These are phyloP conservation scores for Aureobasidium mangrovei DNA, from an alignment of 2,329 filamentous ascomycete species.

Conservation along the genomic window DNA sequence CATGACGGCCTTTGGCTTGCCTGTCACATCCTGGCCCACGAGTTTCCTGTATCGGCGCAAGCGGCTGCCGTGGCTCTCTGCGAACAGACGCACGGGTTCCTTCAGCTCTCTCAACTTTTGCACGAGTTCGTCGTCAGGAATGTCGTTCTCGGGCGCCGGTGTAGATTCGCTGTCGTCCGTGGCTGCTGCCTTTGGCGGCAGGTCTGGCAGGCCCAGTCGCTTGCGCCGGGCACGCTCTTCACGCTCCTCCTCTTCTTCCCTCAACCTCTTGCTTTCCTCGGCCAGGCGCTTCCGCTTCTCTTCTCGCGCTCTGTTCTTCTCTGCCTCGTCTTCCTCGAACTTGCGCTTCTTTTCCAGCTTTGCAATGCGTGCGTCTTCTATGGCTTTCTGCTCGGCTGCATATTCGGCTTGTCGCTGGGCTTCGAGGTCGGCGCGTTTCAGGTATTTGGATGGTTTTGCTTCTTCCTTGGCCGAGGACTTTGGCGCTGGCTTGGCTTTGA, in stretches of 20 bases:
- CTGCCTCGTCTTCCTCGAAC: conserved; percentile 73
- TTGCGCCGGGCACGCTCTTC: conserved; percentile 66
- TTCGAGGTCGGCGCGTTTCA: conserved; percentile 79
- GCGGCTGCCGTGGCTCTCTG: conserved; percentile 63
- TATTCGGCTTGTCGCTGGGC: conserved; percentile 73
- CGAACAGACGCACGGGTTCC: conserved; percentile 70
- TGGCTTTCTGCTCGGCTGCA: conserved; percentile 65
- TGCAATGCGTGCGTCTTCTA: conserved; percentile 62
- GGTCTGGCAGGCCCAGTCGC: conserved; percentile 69
- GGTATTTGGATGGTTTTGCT: conserved; percentile 58
- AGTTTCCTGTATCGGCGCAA: conserved; percentile 64
- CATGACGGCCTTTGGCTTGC: conserved; percentile 31
- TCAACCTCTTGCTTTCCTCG: conserved; percentile 62
- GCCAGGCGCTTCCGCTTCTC: conserved; percentile 75
- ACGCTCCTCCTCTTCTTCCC: conserved; percentile 64
- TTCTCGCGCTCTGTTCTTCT: conserved; percentile 59
- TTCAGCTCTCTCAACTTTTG: conserved; percentile 59
- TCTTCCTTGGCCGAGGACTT: conserved; percentile 26
- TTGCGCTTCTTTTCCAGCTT: conserved; percentile 73
- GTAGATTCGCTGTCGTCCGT: conserved; percentile 31
- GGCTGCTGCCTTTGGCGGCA: conserved; percentile 44
- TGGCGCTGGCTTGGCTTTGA: conserved; percentile 58
- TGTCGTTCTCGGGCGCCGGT: conserved; percentile 38
- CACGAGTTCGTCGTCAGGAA: conserved; percentile 62
- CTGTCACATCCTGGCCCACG: conserved; percentile 19